phyloP scores from a whole-genome alignment of 176 grass and related monocot genomes.

The Eragrostis curvula region DNA sequence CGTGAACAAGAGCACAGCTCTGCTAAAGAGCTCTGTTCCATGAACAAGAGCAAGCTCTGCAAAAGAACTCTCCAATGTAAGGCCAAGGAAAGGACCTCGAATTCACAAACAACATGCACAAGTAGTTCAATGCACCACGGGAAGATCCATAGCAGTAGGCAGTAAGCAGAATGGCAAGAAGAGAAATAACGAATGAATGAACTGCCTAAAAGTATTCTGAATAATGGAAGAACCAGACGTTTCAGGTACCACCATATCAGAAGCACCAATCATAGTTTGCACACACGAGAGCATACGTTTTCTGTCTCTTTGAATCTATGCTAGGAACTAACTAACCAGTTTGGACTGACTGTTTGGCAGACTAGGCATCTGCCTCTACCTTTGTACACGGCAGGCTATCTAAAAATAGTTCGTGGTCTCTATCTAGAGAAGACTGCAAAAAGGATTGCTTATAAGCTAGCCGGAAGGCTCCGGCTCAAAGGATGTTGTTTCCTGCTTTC shows the following conservation, averaged over 20 bases:
- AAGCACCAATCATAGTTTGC: not conserved
- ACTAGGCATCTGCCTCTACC: not conserved
- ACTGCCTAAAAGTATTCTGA: not conserved
- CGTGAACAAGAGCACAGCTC: too few relatives aligned
- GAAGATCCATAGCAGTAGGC: too few relatives aligned
- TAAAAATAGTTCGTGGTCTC: not conserved
- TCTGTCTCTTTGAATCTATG: not conserved
- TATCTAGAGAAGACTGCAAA: conserved; percentile 17
- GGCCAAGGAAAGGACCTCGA: too few relatives aligned
- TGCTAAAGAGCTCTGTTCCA: too few relatives aligned
- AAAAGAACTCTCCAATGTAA: too few relatives aligned
- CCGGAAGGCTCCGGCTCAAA: not conserved
- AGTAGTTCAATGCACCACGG: too few relatives aligned
- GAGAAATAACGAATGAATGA: not conserved
- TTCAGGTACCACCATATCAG: not conserved
- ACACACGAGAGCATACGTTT: not conserved
- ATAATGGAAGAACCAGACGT: not conserved
- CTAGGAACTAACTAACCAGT: not conserved
- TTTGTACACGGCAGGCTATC: conserved; percentile 15
- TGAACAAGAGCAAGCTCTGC: too few relatives aligned
- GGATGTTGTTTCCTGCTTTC: conserved; percentile 24
- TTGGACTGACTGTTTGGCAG: not conserved
- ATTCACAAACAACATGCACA: too few relatives aligned
- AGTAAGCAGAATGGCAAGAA: not conserved
- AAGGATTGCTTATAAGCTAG: conserved; percentile 24